Base-by-base conservation (phyloP, 2,329 filamentous ascomycete genomes). In the Neurospora crassa region DNA sequence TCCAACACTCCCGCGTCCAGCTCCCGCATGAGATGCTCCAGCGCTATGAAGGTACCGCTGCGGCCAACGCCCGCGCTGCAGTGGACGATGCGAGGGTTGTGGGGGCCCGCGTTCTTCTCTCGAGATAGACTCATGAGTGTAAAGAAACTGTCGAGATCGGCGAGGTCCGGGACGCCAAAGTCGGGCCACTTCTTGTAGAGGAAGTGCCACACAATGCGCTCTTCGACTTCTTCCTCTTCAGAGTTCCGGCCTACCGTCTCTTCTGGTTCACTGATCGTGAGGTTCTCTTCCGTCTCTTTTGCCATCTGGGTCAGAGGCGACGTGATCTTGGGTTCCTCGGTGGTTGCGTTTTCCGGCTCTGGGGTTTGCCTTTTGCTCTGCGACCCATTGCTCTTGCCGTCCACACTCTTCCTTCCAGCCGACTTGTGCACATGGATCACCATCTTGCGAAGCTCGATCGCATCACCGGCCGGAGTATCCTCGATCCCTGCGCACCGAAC, bases 31-130 rank as follows among this genome's bases (percentile, higher is more conserved):
- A 99, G 87, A 80, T 96, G 93, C 81, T 98, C 96, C n/a, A 99
- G 87, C 1, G 93, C 92, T 77, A 99, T 97, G 79, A 98, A 99
- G 0, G 96, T 98, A 42, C 96, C 96, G 8, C 92, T 97, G 70
- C 96, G 89, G 14, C 96, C 96, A 16, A 99, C 95, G 47, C 96
- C 96, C 8, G 96, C 96, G 78, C 93, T 97, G 83, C 92, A 94
- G 80, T 94, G 92, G 12, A 94, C 87, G 72, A 98, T 90, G 70
- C 95, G 90, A 5, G 95, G 92, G 76, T 92, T 94, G 29, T 84
- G 80, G 7, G 84, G 82, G 8, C 82, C 82, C 1, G 83, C 81
- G 43, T 86, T 87, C 78, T 86, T 87, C 73, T 87, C 83, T 29
- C 87, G 85, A 1, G 91, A 92, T 2, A 93, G 84, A 10, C 84